A percentile compares a stretch with the other conserved stretches of the same genome.
phyloP scores from a whole-genome alignment of 2,329 filamentous ascomycete species.

The Diplodia mutila region DNA sequence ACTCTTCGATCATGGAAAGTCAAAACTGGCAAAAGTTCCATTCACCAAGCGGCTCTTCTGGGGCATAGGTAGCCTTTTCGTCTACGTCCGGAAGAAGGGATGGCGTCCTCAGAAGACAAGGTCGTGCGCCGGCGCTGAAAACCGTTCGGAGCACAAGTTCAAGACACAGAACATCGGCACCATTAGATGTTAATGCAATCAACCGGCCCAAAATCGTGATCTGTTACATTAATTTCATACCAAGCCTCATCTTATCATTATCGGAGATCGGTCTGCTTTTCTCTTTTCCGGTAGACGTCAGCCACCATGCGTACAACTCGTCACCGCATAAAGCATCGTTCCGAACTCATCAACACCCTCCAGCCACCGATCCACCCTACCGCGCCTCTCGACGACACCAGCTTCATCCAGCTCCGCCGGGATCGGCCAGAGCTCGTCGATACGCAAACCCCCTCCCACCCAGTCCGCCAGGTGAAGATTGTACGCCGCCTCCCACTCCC shows the following conservation, averaged over 20 bases:
- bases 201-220: not conserved
- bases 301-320: constrained; percentile 28
- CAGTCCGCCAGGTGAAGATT: constrained; percentile 50
- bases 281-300: not conserved
- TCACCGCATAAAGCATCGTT: constrained; percentile 57
- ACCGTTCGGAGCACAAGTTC: not conserved
- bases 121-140: not conserved
- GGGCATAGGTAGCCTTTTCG: not conserved
- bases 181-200: not conserved
- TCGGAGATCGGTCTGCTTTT: no score
- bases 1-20: not conserved
- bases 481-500: constrained; percentile 51
- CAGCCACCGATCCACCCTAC: constrained; percentile 55
- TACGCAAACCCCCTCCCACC: constrained; percentile 46
- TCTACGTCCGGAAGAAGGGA: not conserved
- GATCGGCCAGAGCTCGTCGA: constrained; percentile 58
- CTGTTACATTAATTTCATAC: no score
- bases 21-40: not conserved
- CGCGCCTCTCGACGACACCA: constrained; percentile 33
- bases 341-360: constrained; percentile 58
- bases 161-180: not conserved
- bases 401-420: constrained; percentile 38
- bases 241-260: no score
- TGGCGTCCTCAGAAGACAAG: not conserved
- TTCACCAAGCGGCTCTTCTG: not conserved